Percentiles rank a stretch among this genome's conserved stretches.
Conservation (phyloP, 495 filamentous ascomycete genomes). For the Neurospora sp. region DNA sequence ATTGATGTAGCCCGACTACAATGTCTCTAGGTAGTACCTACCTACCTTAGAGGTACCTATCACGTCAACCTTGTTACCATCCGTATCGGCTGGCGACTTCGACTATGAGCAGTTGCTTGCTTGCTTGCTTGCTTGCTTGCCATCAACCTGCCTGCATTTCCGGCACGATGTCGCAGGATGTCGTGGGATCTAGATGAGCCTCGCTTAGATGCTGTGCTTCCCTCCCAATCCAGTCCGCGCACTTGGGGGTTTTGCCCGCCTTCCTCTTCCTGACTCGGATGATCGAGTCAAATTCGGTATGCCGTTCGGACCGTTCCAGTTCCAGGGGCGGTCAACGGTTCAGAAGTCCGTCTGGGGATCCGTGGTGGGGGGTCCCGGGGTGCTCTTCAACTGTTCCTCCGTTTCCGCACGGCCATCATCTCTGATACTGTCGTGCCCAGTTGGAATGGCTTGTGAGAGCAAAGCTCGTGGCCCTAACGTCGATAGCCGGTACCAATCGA, state of each 20-base stretch:
- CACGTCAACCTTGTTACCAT: too few relatives aligned
- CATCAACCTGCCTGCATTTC: neutral
- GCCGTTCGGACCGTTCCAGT: neutral
- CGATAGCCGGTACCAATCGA: neutral
- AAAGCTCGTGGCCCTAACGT: neutral
- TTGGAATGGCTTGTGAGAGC: neutral
- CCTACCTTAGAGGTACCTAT: too few relatives aligned
- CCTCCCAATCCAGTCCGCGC: too few relatives aligned
- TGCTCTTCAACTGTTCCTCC: neutral
- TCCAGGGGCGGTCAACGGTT: too few relatives aligned
- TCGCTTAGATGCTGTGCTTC: neutral
- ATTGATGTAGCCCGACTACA: too few relatives aligned
- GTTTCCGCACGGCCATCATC: neutral
- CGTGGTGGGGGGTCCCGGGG: neutral
- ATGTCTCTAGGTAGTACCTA: too few relatives aligned
- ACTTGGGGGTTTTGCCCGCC: too few relatives aligned
- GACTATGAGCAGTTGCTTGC: too few relatives aligned
- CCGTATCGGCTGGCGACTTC: too few relatives aligned
- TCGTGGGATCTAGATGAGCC: neutral
- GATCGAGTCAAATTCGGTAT: neutral
- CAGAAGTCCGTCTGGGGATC: too few relatives aligned
- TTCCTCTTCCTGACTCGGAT: neutral
- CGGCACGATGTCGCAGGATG: neutral
- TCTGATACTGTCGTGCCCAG: too few relatives aligned
- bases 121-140: too few relatives aligned